Evolutionary conservation across 371 early-diverging fungal species (phyloP).

Genomic region (Mucor circinelloides): DNA sequence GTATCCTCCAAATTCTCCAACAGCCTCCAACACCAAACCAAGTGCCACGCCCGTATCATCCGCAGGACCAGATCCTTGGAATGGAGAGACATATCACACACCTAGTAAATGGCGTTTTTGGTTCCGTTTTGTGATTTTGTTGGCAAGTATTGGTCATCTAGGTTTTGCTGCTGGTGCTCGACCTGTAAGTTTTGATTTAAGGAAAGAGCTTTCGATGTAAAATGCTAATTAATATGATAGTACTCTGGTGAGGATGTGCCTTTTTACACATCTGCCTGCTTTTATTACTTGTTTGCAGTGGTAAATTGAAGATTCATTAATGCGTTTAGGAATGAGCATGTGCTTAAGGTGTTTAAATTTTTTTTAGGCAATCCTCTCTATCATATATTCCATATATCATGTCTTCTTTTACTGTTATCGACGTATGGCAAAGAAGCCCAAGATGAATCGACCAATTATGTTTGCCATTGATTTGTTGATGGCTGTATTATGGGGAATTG

Average conservation of each 20-base stretch:
- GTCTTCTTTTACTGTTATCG: conserved; percentile 47
- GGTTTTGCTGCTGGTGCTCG: conserved; percentile 54
- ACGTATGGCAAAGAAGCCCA: conserved; percentile 35
- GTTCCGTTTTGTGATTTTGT: conserved; percentile 36
- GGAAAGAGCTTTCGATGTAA: neutral
- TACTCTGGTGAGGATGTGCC: conserved; percentile 38
- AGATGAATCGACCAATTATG: conserved; percentile 49
- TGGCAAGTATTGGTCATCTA: conserved; percentile 42
- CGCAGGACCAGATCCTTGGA: conserved; percentile 9
- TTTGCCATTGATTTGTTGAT: conserved; percentile 48
- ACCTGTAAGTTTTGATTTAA: conserved; percentile 37
- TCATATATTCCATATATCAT: conserved; percentile 43
- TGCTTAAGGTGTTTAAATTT: neutral
- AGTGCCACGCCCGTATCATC: neutral
- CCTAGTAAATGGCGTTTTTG: conserved; percentile 33
- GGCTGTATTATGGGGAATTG: conserved; percentile 53
- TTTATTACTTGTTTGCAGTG: conserved; percentile 48
- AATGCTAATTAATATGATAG: conserved; percentile 8
- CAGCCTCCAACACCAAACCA: neutral
- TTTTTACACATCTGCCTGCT: conserved; percentile 36
- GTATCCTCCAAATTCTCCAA: neutral
- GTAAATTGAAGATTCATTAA: conserved; percentile 18
- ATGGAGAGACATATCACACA: conserved; percentile 22
- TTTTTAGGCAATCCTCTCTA: conserved; percentile 46
- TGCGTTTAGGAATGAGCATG: neutral